These are phyloP conservation scores for Striga hermonthica DNA, from an alignment of 305 asterid species.

Conservation along the genomic window DNA sequence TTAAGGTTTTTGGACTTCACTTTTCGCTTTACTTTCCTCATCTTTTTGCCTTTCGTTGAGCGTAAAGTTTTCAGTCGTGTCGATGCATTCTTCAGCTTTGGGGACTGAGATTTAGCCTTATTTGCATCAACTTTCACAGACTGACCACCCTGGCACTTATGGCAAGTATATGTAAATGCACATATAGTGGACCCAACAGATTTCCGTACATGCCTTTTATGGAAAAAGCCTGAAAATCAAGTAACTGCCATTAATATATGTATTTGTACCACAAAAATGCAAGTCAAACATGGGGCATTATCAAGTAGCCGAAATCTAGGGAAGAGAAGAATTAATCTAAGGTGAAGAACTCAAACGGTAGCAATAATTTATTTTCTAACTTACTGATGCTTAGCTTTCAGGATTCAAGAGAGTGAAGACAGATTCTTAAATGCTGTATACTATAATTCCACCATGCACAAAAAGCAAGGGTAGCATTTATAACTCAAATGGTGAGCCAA, in stretches of 20 bases:
- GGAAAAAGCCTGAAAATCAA: slow-evolving; percentile 62
- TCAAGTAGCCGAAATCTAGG: slow-evolving; percentile 26
- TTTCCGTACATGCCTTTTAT: slow-evolving; percentile 60
- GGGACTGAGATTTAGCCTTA: slow-evolving; percentile 36
- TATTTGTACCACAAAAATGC: slow-evolving; percentile 23
- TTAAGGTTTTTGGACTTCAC: slow-evolving; percentile 39
- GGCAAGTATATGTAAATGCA: slow-evolving; percentile 55
- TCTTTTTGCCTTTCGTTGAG: slow-evolving; percentile 44
- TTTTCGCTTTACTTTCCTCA: slow-evolving; percentile 43
- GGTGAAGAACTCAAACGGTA: neutral
- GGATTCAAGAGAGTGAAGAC: neutral
- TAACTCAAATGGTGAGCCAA: slow-evolving; percentile 4
- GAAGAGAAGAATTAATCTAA: slow-evolving; percentile 8
- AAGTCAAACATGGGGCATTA: slow-evolving; percentile 20
- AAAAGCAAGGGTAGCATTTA: neutral
- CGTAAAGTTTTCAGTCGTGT: slow-evolving; percentile 42
- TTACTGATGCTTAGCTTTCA: neutral
- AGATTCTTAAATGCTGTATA: neutral
- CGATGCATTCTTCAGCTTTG: slow-evolving; percentile 43
- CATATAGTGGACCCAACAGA: slow-evolving; percentile 45
- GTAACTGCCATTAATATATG: slow-evolving; percentile 23
- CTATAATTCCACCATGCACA: neutral
- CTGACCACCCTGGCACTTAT: slow-evolving; percentile 51
- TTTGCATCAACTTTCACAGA: slow-evolving; percentile 36
- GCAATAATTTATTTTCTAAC: slow-evolving; percentile 1